Evolutionary conservation across 192 early-diverging fungal genomes (phyloP), one percentile per base, ranked within the genome.

Genomic region (Coemansia sp.): DNA sequence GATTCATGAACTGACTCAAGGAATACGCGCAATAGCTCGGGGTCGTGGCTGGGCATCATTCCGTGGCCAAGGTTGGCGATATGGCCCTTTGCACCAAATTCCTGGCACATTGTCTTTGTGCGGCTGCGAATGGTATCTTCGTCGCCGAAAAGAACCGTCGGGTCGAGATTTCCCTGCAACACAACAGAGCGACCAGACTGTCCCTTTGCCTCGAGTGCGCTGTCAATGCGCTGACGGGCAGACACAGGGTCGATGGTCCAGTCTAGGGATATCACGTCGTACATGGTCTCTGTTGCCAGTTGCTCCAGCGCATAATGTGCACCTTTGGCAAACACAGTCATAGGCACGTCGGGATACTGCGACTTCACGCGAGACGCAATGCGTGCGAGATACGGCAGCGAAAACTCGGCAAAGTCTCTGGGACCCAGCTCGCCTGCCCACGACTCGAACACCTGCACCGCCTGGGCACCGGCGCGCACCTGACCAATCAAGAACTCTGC

Each of bases 21-120:
- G 71, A 90, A 94, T 48, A 89, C 83, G 28, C 83, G 85, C 61
- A 90, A 75, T 17, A 81, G 86, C 71, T 94, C 91, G 1, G 91
- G 91, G 68, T 90, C 87, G 57, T 91, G 88, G 32, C 85, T 86
- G 14, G 96, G 97, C 71, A 94, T 87, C 88, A 98, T 96, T 12
- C 97, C 97, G 79, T 99, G 97, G 34, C 97, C 97, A 57, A 99
- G 79, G 71, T 99, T 99, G 39, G 91, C 97, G 79, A 99, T 96
- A 65, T 96, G 95, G 56, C 86, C 83, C 36, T 72, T 53, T 35
- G 76, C 84, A 38, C 95, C 93, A 81, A 99, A 97, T 34, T 68
- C 87, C 37, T 86, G 74, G 18, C 97, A 83, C 96, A 99, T 97
- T 35, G 78, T 83, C 62, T 81, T 80, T 6, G 92, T 95, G 22